Percentiles rank a stretch among this genome's conserved stretches.
Evolutionary conservation across 2,329 filamentous ascomycete genomes (phyloP).

Genomic region (Magnaporthiopsis poae): DNA sequence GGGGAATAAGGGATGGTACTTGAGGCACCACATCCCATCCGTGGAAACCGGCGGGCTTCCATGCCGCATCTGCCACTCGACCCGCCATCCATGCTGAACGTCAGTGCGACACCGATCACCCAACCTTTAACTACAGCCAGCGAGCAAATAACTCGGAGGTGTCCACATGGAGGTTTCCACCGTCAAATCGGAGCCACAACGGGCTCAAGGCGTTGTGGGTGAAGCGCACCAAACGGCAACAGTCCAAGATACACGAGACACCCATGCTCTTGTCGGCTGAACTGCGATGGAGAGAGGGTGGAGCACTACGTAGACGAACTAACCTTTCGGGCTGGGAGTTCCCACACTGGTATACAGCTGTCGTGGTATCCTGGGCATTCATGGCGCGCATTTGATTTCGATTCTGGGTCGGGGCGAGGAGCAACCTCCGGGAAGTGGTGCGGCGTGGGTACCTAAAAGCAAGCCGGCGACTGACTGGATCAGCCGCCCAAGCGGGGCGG

Average conservation of each 20-base stretch:
- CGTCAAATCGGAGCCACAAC: not conserved
- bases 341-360: not conserved
- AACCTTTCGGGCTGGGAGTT: not conserved
- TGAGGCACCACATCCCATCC: not conserved
- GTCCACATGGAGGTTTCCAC: no score
- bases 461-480: not conserved
- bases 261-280: no score
- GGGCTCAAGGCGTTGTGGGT: no score
- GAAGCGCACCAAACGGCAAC: not conserved
- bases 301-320: not conserved
- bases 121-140: not conserved
- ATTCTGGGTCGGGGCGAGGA: not conserved
- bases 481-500: not conserved
- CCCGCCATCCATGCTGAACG: not conserved
- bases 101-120: not conserved
- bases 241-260: not conserved
- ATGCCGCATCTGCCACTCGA: not conserved
- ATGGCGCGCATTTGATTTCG: not conserved
- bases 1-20: not conserved
- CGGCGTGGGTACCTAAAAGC: not conserved
- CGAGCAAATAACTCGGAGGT: not conserved
- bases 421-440: not conserved
- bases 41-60: not conserved
- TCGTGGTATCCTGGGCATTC: not conserved
- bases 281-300: not conserved